A percentile compares a stretch with the other conserved stretches of the same genome.
Conservation (phyloP, 208 protist species). For the Wallacemonas rigidus region DNA sequence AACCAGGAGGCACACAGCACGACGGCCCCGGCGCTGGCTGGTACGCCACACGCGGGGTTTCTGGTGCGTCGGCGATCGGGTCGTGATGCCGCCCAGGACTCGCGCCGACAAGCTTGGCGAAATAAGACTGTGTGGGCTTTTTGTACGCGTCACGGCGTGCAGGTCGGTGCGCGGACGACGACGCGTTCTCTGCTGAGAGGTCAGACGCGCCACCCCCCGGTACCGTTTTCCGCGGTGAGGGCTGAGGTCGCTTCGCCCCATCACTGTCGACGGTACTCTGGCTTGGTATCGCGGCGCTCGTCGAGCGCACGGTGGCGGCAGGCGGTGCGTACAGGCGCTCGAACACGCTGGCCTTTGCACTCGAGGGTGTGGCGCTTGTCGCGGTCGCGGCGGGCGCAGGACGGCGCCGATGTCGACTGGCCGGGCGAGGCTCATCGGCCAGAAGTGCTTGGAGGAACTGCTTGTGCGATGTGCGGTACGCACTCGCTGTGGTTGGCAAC, state of each 20-base stretch:
- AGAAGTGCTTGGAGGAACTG: background rate
- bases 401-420: background rate
- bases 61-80: conserved; percentile 27
- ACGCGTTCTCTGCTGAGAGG: no score
- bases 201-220: no score
- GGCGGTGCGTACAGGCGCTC: background rate
- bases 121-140: conserved; percentile 63
- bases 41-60: conserved; percentile 56
- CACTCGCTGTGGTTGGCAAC: background rate
- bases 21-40: conserved; percentile 64
- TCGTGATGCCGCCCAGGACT: conserved; percentile 19
- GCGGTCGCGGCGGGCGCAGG: background rate
- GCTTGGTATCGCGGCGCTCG: background rate
- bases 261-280: background rate
- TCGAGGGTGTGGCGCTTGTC: background rate
- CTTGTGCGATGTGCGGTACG: background rate
- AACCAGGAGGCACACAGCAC: conserved; percentile 59
- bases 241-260: no score
- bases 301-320: conserved; percentile 16
- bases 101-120: conserved; percentile 44
- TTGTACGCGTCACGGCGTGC: conserved; percentile 31
- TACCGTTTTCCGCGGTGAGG: no score
- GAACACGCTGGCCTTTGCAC: background rate
- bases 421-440: background rate
- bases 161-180: background rate